Conservation (phyloP, 371 early-diverging fungal species). For the Mortierella polycephala region DNA sequence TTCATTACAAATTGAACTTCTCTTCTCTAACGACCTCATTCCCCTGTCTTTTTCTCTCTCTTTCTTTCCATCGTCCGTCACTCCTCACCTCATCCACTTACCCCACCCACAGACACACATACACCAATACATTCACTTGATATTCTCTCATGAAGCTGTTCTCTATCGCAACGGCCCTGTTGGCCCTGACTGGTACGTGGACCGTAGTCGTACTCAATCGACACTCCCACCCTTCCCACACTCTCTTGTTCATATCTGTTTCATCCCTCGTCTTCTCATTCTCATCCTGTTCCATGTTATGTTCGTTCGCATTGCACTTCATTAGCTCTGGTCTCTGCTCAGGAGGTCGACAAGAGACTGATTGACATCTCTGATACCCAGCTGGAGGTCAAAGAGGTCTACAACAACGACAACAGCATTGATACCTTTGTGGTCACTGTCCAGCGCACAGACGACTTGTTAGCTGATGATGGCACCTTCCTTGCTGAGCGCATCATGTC, state of each 20-base stretch:
- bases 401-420: constrained; percentile 28
- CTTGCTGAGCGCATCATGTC: constrained; percentile 74
- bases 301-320: not conserved
- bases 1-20: too few species aligned
- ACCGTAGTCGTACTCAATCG: not conserved
- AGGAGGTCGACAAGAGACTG: constrained; percentile 51
- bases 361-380: constrained; percentile 50
- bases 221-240: not conserved
- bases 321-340: constrained; percentile 45
- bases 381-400: constrained; percentile 43
- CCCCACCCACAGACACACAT: too few species aligned
- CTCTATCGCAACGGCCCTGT: constrained; percentile 47
- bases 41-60: too few species aligned
- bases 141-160: constrained; percentile 38
- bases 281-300: not conserved
- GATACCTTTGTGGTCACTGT: constrained; percentile 67
- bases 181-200: constrained; percentile 43
- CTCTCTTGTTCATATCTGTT: not conserved
- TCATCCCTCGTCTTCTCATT: not conserved
- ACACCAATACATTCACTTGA: not conserved
- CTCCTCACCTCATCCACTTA: too few species aligned
- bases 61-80: too few species aligned
- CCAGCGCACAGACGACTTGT: constrained; percentile 75
- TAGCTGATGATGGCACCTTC: constrained; percentile 72
- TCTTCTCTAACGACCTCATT: too few species aligned